A percentile compares a stretch with the other conserved stretches of the same genome.
Conservation (phyloP, 352 stramenopile species). For the Globisporangium uncinulatum region DNA sequence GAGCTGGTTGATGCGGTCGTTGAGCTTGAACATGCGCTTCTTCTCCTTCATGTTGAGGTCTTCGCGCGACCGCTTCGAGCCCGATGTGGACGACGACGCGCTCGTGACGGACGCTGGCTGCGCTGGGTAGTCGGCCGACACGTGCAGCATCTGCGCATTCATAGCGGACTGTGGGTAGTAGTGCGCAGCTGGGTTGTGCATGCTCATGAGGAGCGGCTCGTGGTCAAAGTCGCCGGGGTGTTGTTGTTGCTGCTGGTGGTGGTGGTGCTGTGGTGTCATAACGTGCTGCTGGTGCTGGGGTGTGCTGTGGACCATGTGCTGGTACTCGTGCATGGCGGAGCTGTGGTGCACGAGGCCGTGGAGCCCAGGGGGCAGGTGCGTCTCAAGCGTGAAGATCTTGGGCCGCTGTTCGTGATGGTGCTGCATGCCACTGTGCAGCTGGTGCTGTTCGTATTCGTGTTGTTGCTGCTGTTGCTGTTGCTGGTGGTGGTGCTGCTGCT, state of each 20-base stretch:
- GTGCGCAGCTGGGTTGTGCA: constrained; percentile 1
- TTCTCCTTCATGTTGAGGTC: constrained; percentile 86
- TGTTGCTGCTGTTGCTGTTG: constrained; percentile 20
- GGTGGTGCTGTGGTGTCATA: constrained; percentile 25
- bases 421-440: constrained; percentile 13
- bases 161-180: constrained; percentile 17
- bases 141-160: constrained; percentile 45
- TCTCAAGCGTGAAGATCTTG: constrained; percentile 48
- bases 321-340: constrained; percentile 30
- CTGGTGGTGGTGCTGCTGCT: constrained; percentile 17
- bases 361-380: constrained; percentile 16
- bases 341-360: constrained; percentile 35
- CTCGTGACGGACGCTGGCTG: too few species aligned
- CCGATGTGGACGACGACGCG: neutral
- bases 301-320: constrained; percentile 35
- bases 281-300: constrained; percentile 36
- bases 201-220: too few species aligned
- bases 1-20: constrained; percentile 78
- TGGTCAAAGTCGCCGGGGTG: too few species aligned
- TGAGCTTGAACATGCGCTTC: constrained; percentile 88
- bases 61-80: constrained; percentile 63
- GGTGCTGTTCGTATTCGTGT: constrained; percentile 14
- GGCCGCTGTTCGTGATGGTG: constrained; percentile 52
- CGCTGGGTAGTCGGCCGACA: constrained; percentile 38
- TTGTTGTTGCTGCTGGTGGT: constrained; percentile 2